A percentile compares a stretch with the other conserved stretches of the same genome.
These are phyloP conservation scores for Cyberlindnera xylosilytica DNA, from an alignment of 805 yeast species.

Conservation along the genomic window DNA sequence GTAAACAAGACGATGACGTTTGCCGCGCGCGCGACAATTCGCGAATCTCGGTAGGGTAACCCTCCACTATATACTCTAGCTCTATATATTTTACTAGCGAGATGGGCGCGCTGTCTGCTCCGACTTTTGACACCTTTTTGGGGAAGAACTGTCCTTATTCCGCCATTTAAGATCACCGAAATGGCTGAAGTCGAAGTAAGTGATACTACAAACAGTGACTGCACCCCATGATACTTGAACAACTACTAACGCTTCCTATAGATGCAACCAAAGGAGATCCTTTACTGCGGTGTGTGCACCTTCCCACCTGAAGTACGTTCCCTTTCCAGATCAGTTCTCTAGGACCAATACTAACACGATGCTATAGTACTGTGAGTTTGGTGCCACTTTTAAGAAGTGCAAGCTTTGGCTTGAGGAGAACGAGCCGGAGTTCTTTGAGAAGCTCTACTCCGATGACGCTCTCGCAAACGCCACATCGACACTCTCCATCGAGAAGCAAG, in stretches of 20 bases:
- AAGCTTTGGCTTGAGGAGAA: slow-evolving; percentile 72
- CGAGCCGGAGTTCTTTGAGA: slow-evolving; percentile 52
- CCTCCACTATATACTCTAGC: background rate
- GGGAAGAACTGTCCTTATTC: background rate
- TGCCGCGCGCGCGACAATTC: background rate
- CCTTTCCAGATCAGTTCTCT: background rate
- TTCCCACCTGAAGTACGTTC: slow-evolving; percentile 64
- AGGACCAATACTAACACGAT: slow-evolving; percentile 8
- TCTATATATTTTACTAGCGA: background rate
- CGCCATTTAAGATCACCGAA: background rate
- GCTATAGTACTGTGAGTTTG: slow-evolving; percentile 78
- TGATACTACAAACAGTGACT: background rate
- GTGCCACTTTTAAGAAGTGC: slow-evolving; percentile 76
- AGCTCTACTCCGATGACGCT: slow-evolving; percentile 60
- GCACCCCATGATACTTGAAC: background rate
- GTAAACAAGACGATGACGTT: slow-evolving; percentile 1
- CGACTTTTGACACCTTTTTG: slow-evolving; percentile 1
- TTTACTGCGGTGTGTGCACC: slow-evolving; percentile 77
- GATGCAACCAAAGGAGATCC: slow-evolving; percentile 36
- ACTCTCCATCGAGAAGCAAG: slow-evolving; percentile 73
- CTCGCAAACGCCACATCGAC: slow-evolving; percentile 56
- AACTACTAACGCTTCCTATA: slow-evolving; percentile 3
- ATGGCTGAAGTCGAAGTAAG: slow-evolving; percentile 14
- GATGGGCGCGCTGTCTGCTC: background rate
- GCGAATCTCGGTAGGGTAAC: background rate